Evolutionary conservation across 1,284 basidiomycete genomes (phyloP).

Genomic region (Rhodotorula sp.): DNA sequence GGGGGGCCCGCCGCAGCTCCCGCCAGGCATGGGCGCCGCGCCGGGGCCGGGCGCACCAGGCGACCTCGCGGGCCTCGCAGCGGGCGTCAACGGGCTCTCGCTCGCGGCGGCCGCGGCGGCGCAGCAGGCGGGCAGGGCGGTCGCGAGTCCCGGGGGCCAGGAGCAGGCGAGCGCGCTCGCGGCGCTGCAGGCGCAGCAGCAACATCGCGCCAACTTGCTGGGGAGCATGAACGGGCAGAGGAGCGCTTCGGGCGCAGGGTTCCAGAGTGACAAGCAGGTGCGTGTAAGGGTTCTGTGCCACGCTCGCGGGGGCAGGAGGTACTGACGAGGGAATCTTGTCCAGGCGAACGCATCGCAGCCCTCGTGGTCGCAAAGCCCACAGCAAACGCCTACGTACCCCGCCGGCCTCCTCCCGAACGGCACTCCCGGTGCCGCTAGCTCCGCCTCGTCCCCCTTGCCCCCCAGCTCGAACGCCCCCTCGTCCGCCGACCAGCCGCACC

Average conservation of each 20-base stretch:
- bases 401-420: conserved; percentile 29
- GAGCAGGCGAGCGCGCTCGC: conserved; percentile 42
- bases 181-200: conserved; percentile 41
- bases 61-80: conserved; percentile 10
- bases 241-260: background rate
- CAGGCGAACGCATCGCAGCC: background rate
- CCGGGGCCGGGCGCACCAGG: background rate
- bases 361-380: conserved; percentile 25
- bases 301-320: background rate
- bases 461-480: background rate
- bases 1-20: conserved; percentile 1
- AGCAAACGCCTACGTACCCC: conserved; percentile 27
- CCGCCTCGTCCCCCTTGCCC: background rate
- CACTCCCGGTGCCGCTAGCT: conserved; percentile 9
- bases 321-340: background rate
- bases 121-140: conserved; percentile 5
- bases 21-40: background rate
- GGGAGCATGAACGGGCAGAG: conserved; percentile 43
- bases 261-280: conserved; percentile 12
- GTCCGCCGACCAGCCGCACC: background rate
- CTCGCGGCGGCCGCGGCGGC: conserved; percentile 22
- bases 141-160: conserved; percentile 21
- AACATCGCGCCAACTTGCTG: conserved; percentile 38
- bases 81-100: conserved; percentile 29
- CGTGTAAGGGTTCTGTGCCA: background rate